Evolutionary conservation across 2,329 filamentous ascomycete genomes (phyloP), one percentile per base, ranked within the genome.

Genomic region (Neodidymelliopsis sp.): DNA sequence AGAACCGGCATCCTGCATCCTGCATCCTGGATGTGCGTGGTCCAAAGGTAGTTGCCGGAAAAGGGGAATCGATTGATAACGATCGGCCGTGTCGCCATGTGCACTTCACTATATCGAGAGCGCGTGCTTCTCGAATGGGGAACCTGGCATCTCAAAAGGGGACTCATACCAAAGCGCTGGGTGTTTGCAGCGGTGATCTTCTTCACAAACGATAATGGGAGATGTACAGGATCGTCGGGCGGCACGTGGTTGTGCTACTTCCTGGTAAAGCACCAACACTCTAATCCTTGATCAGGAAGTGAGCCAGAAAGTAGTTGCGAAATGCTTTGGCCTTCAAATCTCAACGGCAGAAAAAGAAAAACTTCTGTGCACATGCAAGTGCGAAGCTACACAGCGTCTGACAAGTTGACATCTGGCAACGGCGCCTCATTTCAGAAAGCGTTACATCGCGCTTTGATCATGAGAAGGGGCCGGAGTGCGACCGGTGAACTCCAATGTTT

Each of bases 361-460:
- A n/a, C n/a, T 25, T 36, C 35, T 45, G 40, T 45, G 47, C 47
- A 24, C 39, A 30, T 15, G 41, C 44, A 49, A 48, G 44, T 50
- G 53, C 45, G 40, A 55, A 55, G 49, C 49, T 39, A 49, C 42
- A n/a, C 19, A 35, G 38, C 13, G 20, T 27, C 41, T 48, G 46
- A 53, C 45, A 53, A 48, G 15, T 45, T 53, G 53, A 57, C 53
- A 49, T 43, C 29, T 42, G 22, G 42, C 37, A 50, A 50, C 40
- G 47, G 51, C 54, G 45, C 54, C 51, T 54, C 53, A 49, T 56
- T 55, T 37, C 35, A 47, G 56, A n/a, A n/a, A 55, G 43, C 42
- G 56, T 59, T 59, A 59, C 56, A 59, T 59, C 56, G 54, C 42
- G 51, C 50, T 50, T 46, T 42, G 27, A 25, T 34, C 15, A 19